These are phyloP conservation scores for Cyclotella sp. DNA, from an alignment of 108 stramenopile species.

Conservation along the genomic window DNA sequence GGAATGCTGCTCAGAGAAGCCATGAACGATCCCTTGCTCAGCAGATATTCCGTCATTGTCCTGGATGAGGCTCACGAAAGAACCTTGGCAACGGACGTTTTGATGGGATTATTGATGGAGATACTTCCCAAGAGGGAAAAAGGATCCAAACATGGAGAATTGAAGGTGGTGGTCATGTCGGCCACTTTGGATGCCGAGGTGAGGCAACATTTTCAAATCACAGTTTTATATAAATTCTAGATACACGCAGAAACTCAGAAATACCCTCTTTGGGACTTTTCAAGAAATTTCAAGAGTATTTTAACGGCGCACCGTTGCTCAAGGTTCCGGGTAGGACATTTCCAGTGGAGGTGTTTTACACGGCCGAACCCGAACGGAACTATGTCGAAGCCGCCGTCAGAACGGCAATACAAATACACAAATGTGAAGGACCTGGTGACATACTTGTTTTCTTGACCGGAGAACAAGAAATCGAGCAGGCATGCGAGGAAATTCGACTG, in stretches of 20 bases:
- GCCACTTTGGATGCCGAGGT: conserved; percentile 96
- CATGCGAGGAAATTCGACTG: conserved; percentile 91
- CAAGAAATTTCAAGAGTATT: conserved; percentile 91
- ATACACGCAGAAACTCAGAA: background rate
- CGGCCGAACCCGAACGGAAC: conserved; percentile 96
- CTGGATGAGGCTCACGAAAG: conserved; percentile 99
- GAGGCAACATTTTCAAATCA: background rate
- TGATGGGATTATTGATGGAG: conserved; percentile 99
- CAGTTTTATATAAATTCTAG: background rate
- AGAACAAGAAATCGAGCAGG: conserved; percentile 98
- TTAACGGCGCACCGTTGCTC: conserved; percentile 85
- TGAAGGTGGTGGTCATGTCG: conserved; percentile 98
- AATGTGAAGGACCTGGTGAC: conserved; percentile 97
- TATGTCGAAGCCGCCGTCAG: conserved; percentile 98
- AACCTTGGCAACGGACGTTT: conserved; percentile 97
- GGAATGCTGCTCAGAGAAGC: conserved; percentile 96
- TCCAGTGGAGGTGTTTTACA: conserved; percentile 98
- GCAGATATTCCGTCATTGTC: conserved; percentile 92
- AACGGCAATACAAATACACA: conserved; percentile 97
- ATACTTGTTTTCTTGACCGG: conserved; percentile 98
- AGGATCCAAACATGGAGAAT: conserved; percentile 78
- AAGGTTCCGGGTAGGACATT: conserved; percentile 98
- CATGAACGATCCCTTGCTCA: conserved; percentile 96
- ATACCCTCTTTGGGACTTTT: background rate
- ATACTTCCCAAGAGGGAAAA: conserved; percentile 84